A percentile compares a stretch with the other conserved stretches of the same genome.
phyloP scores from a whole-genome alignment of 345 rosid genomes.

The Hibiscus tridactylites region DNA sequence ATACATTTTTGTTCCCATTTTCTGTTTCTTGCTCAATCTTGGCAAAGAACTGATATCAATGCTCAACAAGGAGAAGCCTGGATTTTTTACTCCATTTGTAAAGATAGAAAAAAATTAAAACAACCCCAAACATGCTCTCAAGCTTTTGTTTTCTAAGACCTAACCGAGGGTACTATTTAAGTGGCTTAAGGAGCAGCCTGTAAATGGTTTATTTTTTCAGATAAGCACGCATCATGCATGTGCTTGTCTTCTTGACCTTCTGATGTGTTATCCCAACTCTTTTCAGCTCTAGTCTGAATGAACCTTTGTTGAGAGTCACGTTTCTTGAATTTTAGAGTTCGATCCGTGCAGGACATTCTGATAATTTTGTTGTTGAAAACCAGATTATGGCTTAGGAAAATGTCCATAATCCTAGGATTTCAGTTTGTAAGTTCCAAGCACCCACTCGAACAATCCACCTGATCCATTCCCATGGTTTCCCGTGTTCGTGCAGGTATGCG shows the following conservation, averaged over 20 bases:
- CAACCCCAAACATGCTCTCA: background rate
- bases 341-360: background rate
- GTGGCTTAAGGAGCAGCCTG: background rate
- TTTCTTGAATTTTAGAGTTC: background rate
- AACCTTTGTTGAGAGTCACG: background rate
- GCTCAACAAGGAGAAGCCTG: background rate
- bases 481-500: slow-evolving; percentile 57
- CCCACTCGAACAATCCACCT: background rate
- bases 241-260: background rate
- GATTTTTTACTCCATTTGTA: background rate
- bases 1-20: background rate
- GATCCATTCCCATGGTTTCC: background rate
- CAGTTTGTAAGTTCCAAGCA: background rate
- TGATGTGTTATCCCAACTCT: background rate
- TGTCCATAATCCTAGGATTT: background rate
- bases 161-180: background rate
- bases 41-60: background rate
- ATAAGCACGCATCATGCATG: background rate
- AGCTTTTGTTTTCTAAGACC: background rate
- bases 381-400: background rate
- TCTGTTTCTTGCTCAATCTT: background rate
- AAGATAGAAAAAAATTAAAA: background rate
- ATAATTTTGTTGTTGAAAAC: background rate
- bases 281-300: background rate
- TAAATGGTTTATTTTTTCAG: background rate